These are phyloP conservation scores for Gymnopilus dilepis DNA, from an alignment of 768 basidiomycete genomes.

Conservation along the genomic window DNA sequence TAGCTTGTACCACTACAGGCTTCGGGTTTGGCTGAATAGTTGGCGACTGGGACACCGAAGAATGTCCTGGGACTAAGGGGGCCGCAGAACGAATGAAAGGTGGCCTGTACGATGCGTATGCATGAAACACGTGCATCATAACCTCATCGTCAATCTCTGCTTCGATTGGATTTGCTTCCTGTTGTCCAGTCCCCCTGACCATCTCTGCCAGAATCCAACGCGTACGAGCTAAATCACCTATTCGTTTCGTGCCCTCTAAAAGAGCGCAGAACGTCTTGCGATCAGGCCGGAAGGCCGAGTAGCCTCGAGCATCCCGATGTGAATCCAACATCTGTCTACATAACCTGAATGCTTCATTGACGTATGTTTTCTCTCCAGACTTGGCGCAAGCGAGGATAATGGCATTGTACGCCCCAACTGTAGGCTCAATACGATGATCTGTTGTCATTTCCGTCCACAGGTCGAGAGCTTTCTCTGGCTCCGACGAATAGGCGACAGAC, in stretches of 20 bases:
- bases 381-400: constrained; percentile 82
- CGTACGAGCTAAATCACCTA: constrained; percentile 81
- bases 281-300: constrained; percentile 63
- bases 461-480: constrained; percentile 92
- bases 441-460: constrained; percentile 92
- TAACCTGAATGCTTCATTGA: constrained; percentile 83
- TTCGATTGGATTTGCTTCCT: constrained; percentile 28
- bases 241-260: constrained; percentile 87
- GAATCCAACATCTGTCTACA: constrained; percentile 87
- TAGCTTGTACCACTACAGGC: not conserved
- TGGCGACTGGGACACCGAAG: constrained; percentile 11
- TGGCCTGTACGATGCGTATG: constrained; percentile 82
- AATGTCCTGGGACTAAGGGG: constrained; percentile 39
- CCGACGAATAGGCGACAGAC: constrained; percentile 53
- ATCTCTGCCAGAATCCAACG: constrained; percentile 94
- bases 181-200: constrained; percentile 44
- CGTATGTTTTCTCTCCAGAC: constrained; percentile 63
- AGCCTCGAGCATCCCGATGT: constrained; percentile 67
- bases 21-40: not conserved
- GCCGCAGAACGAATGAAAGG: constrained; percentile 64
- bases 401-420: constrained; percentile 76
- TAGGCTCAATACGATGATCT: constrained; percentile 68
- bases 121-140: constrained; percentile 85
- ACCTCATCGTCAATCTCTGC: constrained; percentile 63
- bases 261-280: constrained; percentile 77